phyloP scores from a whole-genome alignment of 129 eudicot genomes.

The Tanacetum coccineum region DNA sequence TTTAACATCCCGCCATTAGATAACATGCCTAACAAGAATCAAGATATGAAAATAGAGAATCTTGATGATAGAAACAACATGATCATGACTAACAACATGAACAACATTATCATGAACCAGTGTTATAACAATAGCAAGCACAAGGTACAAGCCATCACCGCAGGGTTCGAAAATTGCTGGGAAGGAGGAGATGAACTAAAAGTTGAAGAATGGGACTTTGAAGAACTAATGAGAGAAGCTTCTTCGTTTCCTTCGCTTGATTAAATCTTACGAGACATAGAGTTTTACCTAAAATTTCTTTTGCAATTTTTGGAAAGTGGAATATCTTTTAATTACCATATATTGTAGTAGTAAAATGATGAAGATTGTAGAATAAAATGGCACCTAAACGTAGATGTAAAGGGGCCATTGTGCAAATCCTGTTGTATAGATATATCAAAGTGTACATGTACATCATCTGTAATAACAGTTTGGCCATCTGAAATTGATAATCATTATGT shows the following conservation, averaged over 20 bases:
- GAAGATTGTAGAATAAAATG: constrained; percentile 34
- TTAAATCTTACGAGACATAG: constrained; percentile 26
- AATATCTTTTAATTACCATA: constrained; percentile 19
- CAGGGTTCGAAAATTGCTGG: constrained; percentile 46
- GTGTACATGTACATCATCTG: constrained; percentile 28
- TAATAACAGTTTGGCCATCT: constrained; percentile 20
- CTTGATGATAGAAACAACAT: constrained; percentile 29
- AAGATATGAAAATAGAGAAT: constrained; percentile 25
- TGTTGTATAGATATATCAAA: constrained; percentile 31
- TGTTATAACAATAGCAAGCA: constrained; percentile 32
- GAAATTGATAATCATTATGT: constrained; percentile 15
- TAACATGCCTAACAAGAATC: constrained; percentile 34
- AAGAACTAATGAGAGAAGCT: constrained; percentile 77
- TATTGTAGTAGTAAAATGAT: constrained; percentile 19
- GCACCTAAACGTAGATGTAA: constrained; percentile 20
- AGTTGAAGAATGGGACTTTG: constrained; percentile 88
- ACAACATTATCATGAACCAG: constrained; percentile 30
- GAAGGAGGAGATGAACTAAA: constrained; percentile 63
- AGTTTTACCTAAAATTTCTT: constrained; percentile 19
- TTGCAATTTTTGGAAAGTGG: constrained; percentile 30
- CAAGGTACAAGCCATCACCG: constrained; percentile 37
- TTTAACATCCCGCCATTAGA: constrained; percentile 54
- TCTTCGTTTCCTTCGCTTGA: constrained; percentile 62
- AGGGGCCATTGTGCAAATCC: constrained; percentile 15
- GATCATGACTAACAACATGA: constrained; percentile 32